These are phyloP conservation scores for Suhomyces chickasaworum DNA, from an alignment of 1,139 yeast genomes.

Conservation along the genomic window DNA sequence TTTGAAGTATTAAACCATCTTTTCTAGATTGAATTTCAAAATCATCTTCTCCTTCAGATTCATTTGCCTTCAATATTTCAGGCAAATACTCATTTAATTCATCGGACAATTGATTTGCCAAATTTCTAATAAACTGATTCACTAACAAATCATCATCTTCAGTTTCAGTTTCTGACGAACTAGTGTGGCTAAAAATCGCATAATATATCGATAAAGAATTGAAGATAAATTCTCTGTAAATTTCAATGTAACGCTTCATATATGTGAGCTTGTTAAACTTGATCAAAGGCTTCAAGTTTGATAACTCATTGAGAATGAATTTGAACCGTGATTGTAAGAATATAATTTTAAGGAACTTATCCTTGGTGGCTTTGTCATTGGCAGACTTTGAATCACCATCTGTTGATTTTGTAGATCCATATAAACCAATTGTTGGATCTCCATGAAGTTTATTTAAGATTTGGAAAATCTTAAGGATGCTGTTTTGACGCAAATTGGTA, in stretches of 20 bases:
- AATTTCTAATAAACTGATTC: conserved; percentile 37
- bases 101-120: conserved; percentile 30
- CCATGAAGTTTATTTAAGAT: conserved; percentile 60
- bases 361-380: conserved; percentile 19
- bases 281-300: conserved; percentile 56
- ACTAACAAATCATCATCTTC: conserved; percentile 32
- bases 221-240: conserved; percentile 79
- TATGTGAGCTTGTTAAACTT: conserved; percentile 60
- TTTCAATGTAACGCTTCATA: conserved; percentile 77
- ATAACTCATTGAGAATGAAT: conserved; percentile 61
- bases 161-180: conserved; percentile 11
- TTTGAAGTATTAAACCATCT: conserved; percentile 68
- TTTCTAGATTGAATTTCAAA: conserved; percentile 45
- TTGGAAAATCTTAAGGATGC: conserved; percentile 75
- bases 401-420: background rate
- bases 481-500: conserved; percentile 76
- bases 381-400: conserved; percentile 29
- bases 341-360: conserved; percentile 44
- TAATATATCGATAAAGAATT: conserved; percentile 68
- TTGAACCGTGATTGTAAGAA: conserved; percentile 59
- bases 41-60: conserved; percentile 29
- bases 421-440: conserved; percentile 11
- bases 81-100: conserved; percentile 36
- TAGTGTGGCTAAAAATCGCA: conserved; percentile 53
- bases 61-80: conserved; percentile 17